phyloP scores from a whole-genome alignment of 2,329 filamentous ascomycete genomes.

The Fusarium sp. region DNA sequence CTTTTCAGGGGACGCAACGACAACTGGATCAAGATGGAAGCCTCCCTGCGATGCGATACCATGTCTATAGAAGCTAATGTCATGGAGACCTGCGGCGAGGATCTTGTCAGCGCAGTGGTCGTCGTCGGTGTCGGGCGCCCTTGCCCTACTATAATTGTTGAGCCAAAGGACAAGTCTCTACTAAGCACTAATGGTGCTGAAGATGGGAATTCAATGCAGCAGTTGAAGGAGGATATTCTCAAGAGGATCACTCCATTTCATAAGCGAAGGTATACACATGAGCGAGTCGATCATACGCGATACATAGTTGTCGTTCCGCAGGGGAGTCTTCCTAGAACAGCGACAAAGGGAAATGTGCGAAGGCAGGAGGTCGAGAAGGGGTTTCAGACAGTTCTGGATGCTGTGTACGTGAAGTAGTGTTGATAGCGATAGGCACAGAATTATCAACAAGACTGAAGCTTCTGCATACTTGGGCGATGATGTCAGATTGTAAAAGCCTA shows the following conservation, averaged over 20 bases:
- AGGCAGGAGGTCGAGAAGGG: slow-evolving; percentile 23
- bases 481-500: background rate
- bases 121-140: slow-evolving; percentile 33
- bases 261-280: slow-evolving; percentile 33
- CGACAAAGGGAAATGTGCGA: slow-evolving; percentile 30
- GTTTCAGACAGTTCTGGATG: slow-evolving; percentile 4
- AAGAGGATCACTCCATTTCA: slow-evolving; percentile 33
- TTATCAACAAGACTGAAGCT: no score
- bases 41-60: slow-evolving; percentile 33
- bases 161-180: slow-evolving; percentile 5
- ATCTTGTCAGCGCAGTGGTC: slow-evolving; percentile 28
- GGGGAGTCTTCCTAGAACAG: slow-evolving; percentile 25
- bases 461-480: background rate
- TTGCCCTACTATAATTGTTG: slow-evolving; percentile 29
- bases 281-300: slow-evolving; percentile 24
- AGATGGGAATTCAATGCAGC: background rate
- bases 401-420: background rate
- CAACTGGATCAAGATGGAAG: slow-evolving; percentile 42
- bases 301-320: slow-evolving; percentile 28
- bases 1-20: slow-evolving; percentile 31
- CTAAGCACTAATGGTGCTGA: rapidly evolving
- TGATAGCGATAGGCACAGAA: background rate
- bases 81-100: slow-evolving; percentile 22
- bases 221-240: slow-evolving; percentile 20
- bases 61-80: slow-evolving; percentile 33